Conservation (phyloP, 805 yeast species). For the Wickerhamiella parazyma region DNA sequence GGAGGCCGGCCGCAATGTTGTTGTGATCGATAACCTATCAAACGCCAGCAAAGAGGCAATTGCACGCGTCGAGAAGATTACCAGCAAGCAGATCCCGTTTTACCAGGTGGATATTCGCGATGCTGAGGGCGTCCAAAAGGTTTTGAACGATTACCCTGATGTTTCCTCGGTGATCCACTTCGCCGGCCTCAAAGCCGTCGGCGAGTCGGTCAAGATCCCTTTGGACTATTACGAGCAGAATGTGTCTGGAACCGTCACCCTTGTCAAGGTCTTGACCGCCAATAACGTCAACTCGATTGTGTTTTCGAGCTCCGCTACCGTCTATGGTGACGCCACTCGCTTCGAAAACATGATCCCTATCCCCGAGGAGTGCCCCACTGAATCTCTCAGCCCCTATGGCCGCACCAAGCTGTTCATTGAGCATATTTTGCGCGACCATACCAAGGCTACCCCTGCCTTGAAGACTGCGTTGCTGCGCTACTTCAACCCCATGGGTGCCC, state of each 20-base stretch:
- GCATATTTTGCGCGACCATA: slow-evolving; percentile 42
- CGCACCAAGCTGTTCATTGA: slow-evolving; percentile 56
- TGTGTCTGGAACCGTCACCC: slow-evolving; percentile 46
- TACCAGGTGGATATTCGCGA: slow-evolving; percentile 46
- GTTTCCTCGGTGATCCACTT: slow-evolving; percentile 58
- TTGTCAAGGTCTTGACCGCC: slow-evolving; percentile 40
- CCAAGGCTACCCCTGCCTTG: slow-evolving; percentile 28
- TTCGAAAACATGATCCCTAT: slow-evolving; percentile 63
- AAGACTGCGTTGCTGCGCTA: slow-evolving; percentile 52
- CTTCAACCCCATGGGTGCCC: slow-evolving; percentile 80
- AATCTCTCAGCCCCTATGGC: slow-evolving; percentile 69
- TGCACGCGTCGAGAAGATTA: slow-evolving; percentile 44
- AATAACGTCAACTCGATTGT: slow-evolving; percentile 41
- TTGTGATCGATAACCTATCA: slow-evolving; percentile 56
- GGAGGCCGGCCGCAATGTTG: slow-evolving; percentile 49
- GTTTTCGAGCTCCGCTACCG: slow-evolving; percentile 70
- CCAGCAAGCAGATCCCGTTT: slow-evolving; percentile 37
- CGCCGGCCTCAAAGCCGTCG: slow-evolving; percentile 76
- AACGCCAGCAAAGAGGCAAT: slow-evolving; percentile 58
- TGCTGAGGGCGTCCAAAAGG: slow-evolving; percentile 32
- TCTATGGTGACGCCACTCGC: slow-evolving; percentile 68
- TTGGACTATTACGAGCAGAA: slow-evolving; percentile 56
- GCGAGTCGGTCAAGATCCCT: slow-evolving; percentile 59
- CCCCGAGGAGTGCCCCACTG: slow-evolving; percentile 64
- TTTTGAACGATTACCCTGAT: slow-evolving; percentile 35